A percentile compares a stretch with the other conserved stretches of the same genome.
These are phyloP conservation scores for Hemileccinum impolitum DNA, from an alignment of 768 basidiomycete species.

Conservation along the genomic window DNA sequence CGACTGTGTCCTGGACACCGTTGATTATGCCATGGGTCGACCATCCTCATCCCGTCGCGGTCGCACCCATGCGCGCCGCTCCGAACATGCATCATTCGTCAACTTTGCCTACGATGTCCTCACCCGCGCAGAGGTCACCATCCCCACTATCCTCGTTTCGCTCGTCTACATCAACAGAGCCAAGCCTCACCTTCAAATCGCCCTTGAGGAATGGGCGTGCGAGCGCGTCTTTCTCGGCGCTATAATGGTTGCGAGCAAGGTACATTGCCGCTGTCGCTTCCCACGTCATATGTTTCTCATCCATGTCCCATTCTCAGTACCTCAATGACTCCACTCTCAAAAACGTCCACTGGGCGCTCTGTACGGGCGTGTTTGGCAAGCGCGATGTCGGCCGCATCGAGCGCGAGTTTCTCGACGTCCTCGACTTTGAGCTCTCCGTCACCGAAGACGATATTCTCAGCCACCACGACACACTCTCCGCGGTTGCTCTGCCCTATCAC, in stretches of 20 bases:
- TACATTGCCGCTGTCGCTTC: slow-evolving; percentile 31
- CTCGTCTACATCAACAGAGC: slow-evolving; percentile 78
- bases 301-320: slow-evolving; percentile 44
- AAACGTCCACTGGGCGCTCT: slow-evolving; percentile 89
- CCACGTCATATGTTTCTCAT: slow-evolving; percentile 8
- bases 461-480: slow-evolving; percentile 37
- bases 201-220: slow-evolving; percentile 80
- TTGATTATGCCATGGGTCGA: slow-evolving; percentile 73
- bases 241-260: slow-evolving; percentile 85
- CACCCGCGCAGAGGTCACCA: slow-evolving; percentile 68
- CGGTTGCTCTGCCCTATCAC: slow-evolving; percentile 26
- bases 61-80: slow-evolving; percentile 42
- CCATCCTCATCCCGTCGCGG: slow-evolving; percentile 54
- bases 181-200: slow-evolving; percentile 76
- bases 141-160: slow-evolving; percentile 63
- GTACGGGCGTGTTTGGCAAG: slow-evolving; percentile 78
- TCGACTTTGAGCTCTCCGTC: slow-evolving; percentile 70
- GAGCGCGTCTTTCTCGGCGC: slow-evolving; percentile 91
- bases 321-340: slow-evolving; percentile 87
- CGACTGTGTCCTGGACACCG: slow-evolving; percentile 66
- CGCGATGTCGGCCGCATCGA: slow-evolving; percentile 79
- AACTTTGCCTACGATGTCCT: slow-evolving; percentile 68
- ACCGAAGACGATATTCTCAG: slow-evolving; percentile 60
- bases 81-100: slow-evolving; percentile 56
- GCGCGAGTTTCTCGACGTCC: slow-evolving; percentile 76